A percentile compares a stretch with the other conserved stretches of the same genome.
These are phyloP conservation scores for Knoxia roxburghii DNA, from an alignment of 257 asterid genomes.

Conservation along the genomic window DNA sequence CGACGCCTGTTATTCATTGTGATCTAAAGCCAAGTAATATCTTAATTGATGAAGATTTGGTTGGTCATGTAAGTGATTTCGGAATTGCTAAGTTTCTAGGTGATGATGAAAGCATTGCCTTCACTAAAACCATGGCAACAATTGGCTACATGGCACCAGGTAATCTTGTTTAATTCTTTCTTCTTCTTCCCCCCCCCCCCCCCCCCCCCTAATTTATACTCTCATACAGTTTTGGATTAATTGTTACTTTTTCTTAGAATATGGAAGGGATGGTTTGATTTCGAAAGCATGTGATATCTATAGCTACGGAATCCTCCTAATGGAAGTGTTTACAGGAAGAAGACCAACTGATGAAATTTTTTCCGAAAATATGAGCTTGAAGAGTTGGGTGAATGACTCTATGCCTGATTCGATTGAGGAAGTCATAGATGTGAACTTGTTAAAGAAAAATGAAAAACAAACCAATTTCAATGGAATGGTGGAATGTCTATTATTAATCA, in stretches of 20 bases:
- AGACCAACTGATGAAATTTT: neutral
- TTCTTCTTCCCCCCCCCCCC: neutral
- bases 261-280: neutral
- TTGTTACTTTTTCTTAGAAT: neutral
- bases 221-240: no score
- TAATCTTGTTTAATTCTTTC: neutral
- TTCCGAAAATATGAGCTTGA: neutral
- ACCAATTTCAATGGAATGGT: neutral
- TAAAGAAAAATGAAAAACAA: neutral
- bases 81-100: conserved; percentile 17
- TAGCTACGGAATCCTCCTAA: neutral
- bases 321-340: neutral
- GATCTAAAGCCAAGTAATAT: conserved; percentile 17
- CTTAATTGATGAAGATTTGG: conserved; percentile 13
- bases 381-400: neutral
- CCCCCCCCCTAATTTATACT: no score
- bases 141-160: conserved; percentile 16
- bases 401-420: neutral
- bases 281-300: neutral
- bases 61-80: conserved; percentile 17
- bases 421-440: neutral
- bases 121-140: conserved; percentile 9
- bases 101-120: neutral
- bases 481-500: neutral
- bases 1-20: conserved; percentile 16